Conservation (phyloP, 2,329 filamentous ascomycete genomes). For the Cladosporium sp. region DNA sequence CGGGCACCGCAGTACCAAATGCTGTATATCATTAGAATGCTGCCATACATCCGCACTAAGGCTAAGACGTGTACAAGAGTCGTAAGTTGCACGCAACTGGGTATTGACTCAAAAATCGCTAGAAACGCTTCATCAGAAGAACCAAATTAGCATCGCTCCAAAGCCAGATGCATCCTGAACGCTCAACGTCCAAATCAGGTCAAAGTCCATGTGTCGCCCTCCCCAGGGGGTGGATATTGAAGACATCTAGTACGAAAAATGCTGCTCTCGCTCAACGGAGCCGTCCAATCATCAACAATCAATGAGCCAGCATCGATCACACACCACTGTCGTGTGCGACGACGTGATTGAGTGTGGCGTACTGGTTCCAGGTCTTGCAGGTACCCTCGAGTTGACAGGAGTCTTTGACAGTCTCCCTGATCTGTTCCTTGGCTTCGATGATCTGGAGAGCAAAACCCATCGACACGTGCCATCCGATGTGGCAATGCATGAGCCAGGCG, state of each 20-base stretch:
- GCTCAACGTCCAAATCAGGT: not conserved
- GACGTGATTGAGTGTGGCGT: conserved; percentile 23
- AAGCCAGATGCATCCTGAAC: not conserved
- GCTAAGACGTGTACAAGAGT: conserved; percentile 15
- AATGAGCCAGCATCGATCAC: conserved; percentile 12
- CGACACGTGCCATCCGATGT: conserved; percentile 31
- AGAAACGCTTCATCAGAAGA: conserved; percentile 11
- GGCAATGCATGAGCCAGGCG: conserved; percentile 29
- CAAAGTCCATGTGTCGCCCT: not conserved
- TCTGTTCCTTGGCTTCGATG: conserved; percentile 28
- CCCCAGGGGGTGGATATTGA: conserved; percentile 3
- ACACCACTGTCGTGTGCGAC: conserved; percentile 26
- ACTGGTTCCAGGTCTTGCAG: conserved; percentile 28
- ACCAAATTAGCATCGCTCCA: not conserved
- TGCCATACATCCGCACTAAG: conserved; percentile 16
- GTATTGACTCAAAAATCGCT: not conserved
- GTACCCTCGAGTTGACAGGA: conserved; percentile 27
- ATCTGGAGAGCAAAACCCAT: conserved; percentile 30
- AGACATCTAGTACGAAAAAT: conserved; percentile 13
- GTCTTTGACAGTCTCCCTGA: conserved; percentile 31
- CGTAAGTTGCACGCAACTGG: not conserved
- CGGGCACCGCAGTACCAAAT: not conserved
- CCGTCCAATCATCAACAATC: not conserved
- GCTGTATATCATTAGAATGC: conserved; percentile 12
- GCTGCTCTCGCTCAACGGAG: conserved; percentile 3